phyloP scores from a whole-genome alignment of 257 asterid species.

The Scutellaria galericulata region DNA sequence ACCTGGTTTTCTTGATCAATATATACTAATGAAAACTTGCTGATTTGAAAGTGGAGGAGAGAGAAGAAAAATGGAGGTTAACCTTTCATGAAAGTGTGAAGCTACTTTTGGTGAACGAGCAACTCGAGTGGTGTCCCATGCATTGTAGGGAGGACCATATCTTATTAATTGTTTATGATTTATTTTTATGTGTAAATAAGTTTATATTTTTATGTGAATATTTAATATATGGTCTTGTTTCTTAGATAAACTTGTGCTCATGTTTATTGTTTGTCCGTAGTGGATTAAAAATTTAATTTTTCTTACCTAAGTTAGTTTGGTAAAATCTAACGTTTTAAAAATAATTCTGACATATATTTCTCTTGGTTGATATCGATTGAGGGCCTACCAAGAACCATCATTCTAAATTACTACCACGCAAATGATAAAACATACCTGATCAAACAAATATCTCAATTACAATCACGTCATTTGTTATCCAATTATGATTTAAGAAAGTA shows the following conservation, averaged over 20 bases:
- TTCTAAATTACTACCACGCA: no score
- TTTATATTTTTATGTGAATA: not conserved
- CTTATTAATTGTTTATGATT: slow-evolving; percentile 14
- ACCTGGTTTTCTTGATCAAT: slow-evolving; percentile 15
- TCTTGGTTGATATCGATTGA: slow-evolving; percentile 48
- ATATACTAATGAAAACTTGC: slow-evolving; percentile 36
- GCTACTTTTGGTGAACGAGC: slow-evolving; percentile 72
- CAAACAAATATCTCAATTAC: no score
- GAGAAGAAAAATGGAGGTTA: slow-evolving; percentile 41
- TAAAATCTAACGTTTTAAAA: slow-evolving; percentile 15
- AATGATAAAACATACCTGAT: no score
- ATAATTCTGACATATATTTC: slow-evolving; percentile 3
- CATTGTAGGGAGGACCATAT: slow-evolving; percentile 46
- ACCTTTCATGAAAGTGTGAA: slow-evolving; percentile 70
- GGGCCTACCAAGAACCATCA: slow-evolving; percentile 53
- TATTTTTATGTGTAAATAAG: not conserved
- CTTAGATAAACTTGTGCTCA: slow-evolving; percentile 21
- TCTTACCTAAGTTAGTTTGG: slow-evolving; percentile 25
- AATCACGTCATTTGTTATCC: not conserved
- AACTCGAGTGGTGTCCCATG: slow-evolving; percentile 78
- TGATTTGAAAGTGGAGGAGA: slow-evolving; percentile 25
- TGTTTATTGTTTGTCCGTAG: slow-evolving; percentile 28
- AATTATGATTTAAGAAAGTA: no score
- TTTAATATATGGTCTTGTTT: not conserved
- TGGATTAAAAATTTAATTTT: slow-evolving; percentile 9